phyloP scores from a whole-genome alignment of 1,139 yeast genomes.

The Protomyces inundatus region DNA sequence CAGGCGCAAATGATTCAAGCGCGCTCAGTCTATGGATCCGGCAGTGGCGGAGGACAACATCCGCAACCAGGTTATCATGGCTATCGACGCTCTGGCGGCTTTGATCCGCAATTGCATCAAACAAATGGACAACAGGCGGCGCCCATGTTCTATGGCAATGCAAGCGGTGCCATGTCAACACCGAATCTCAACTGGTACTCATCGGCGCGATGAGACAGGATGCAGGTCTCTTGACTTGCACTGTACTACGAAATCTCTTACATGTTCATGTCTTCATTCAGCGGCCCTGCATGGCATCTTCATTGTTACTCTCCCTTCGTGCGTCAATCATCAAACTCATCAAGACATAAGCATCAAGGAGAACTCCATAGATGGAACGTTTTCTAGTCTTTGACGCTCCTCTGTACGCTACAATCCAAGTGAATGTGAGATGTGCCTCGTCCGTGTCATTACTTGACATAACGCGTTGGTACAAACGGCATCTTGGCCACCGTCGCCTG shows the following conservation, averaged over 20 bases:
- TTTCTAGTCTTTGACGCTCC: too few relatives aligned
- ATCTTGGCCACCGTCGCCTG: constrained; percentile 69
- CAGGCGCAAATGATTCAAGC: neutral
- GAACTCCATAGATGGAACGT: too few relatives aligned
- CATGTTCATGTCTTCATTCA: neutral
- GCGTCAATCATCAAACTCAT: neutral
- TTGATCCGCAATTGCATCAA: neutral
- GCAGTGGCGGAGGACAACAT: neutral
- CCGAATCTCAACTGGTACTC: constrained; percentile 16
- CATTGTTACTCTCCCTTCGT: neutral
- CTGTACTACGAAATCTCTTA: neutral
- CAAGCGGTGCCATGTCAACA: constrained; percentile 21
- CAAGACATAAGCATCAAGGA: too few relatives aligned
- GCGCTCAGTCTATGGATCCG: neutral
- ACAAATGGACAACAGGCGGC: neutral
- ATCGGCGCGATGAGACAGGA: too few relatives aligned
- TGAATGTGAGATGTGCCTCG: neutral
- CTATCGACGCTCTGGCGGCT: neutral
- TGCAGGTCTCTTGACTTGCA: neutral
- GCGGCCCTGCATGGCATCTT: neutral
- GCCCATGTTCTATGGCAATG: neutral
- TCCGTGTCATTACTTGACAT: constrained; percentile 47
- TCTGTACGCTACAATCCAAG: too few relatives aligned
- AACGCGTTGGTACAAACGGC: constrained; percentile 76
- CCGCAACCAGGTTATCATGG: neutral